Evolutionary conservation across 2,329 filamentous ascomycete species (phyloP).

Genomic region (Colletotrichum sidae): DNA sequence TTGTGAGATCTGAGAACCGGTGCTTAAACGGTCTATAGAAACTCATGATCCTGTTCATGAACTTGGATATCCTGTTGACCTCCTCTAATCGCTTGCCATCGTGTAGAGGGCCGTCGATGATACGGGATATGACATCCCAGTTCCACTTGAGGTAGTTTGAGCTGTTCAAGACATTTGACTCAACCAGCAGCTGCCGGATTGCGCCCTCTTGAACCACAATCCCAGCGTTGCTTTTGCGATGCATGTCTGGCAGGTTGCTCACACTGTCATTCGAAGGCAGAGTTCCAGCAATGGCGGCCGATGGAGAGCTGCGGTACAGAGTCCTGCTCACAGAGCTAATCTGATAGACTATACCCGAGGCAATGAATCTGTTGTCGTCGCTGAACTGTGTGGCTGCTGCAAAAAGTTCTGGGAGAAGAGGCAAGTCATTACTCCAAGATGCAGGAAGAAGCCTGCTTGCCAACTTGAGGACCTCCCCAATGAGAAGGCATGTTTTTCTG

Average conservation of each 20-base stretch:
- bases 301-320: slow-evolving; percentile 79
- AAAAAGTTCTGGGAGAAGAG: slow-evolving; percentile 89
- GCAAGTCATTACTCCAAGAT: slow-evolving; percentile 84
- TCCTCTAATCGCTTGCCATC: slow-evolving; percentile 94
- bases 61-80: slow-evolving; percentile 93
- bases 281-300: slow-evolving; percentile 47
- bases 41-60: slow-evolving; percentile 92
- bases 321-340: slow-evolving; percentile 98
- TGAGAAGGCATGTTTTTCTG: slow-evolving; percentile 88
- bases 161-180: slow-evolving; percentile 88
- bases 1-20: slow-evolving; percentile 89
- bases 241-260: slow-evolving; percentile 66
- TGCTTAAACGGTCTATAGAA: slow-evolving; percentile 98
- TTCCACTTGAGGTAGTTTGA: slow-evolving; percentile 97
- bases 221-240: slow-evolving; percentile 62
- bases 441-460: slow-evolving; percentile 86
- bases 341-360: slow-evolving; percentile 93
- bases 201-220: slow-evolving; percentile 68
- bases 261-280: slow-evolving; percentile 58
- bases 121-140: slow-evolving; percentile 90
- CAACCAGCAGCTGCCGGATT: slow-evolving; percentile 74
- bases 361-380: slow-evolving; percentile 79
- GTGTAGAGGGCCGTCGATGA: slow-evolving; percentile 92
- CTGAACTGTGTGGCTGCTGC: slow-evolving; percentile 79
- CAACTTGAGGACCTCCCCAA: slow-evolving; percentile 92